Base-by-base conservation (phyloP, 2,329 filamentous ascomycete species). In the Didymella pomorum region DNA sequence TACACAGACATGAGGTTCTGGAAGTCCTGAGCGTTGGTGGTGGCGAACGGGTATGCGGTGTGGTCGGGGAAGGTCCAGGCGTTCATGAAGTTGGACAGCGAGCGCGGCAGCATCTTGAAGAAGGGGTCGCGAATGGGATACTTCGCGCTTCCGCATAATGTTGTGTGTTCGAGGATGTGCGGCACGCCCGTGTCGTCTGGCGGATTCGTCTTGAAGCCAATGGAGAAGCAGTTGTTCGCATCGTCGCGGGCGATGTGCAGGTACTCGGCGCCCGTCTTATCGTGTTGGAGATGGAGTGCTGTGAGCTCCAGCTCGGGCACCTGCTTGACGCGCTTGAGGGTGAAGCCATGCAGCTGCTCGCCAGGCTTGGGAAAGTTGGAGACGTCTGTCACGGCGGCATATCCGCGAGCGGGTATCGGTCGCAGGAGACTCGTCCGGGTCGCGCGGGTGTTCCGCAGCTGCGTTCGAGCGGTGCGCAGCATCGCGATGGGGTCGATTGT, bases 11-110 rank as follows among this genome's bases (percentile, higher is more conserved):
- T 89, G 49, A 99, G 84, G 72, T 99, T 99, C 78, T 91, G 91
- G 78, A 95, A 99, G 71, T 99, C 95, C 76, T 97, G 92, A 20
- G 87, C 83, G 71, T 99, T 99, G 23, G 95, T 99, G 2, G 95
- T 99, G 56, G 95, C 93, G 77, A 99, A 99, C 2, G 95, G 95
- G 74, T 99, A 99, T 67, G 92, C 96, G 11, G 95, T 99, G 76
- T 99, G 93, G 72, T 98, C 94, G 21, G 93, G 90, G 25, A 93
- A 93, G 41, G 95, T 99, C 75, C 98, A 97, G 61, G 95, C 95
- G 77, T 99, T 99, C 95, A 99, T 99, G 75, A 97, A 99, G 79
- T 98, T 99, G 64, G 95, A 97, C n/a, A 99, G 84, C 5, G 95
- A 97, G 68, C 95, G 88, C 21, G 95, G 95, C 25, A 99, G 86